Evolutionary conservation across 768 basidiomycete genomes (phyloP), one percentile per base, ranked within the genome.

Genomic region (Tricholoma terreum): DNA sequence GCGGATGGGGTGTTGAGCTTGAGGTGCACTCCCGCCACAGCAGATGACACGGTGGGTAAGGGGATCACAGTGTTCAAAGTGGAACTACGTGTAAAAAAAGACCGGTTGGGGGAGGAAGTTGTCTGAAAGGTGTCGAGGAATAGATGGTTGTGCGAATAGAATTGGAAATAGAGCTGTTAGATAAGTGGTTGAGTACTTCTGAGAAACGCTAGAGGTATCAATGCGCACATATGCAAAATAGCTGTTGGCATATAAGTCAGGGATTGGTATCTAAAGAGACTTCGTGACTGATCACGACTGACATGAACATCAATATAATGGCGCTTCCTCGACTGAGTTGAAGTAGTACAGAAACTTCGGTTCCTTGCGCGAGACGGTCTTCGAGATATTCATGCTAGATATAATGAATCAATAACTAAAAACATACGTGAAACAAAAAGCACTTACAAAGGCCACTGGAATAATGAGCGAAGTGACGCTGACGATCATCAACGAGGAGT

Each of bases 401-500:
- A 45, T 36, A 2, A 33, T 15, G 48, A 58, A 10, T 63, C 33
- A 24, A 53, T 17, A 64, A 33, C 60, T 15, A 57, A 57, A 56
- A 63, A 58, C 10, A 59, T 58, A 43, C 57, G 65, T 34, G 63
- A 63, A 56, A 27, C 19, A 42, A 6, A 45, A 56, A 49, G 6
- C 3, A 71, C 77, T 61, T 61, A 75, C 74, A 57, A 84, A 88
- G 2, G 85, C 87, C 3, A 84, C 79, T 1, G 86, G 88, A 14
- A 89, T 73, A 21, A 87, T 79, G 30, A 89, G 77, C 2, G 86
- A 86, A 22, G 84, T 85, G 43, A 89, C 87, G 53, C 85, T 83
- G 42, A 89, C 76, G n/a, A 81, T 85, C 58, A 89, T 67, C 58
- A 89, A 73, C 1, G 85, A 84, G 1, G 85, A 85, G 57, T 87